These are phyloP conservation scores for Brassica incana DNA, from an alignment of 345 rosid species.

Conservation along the genomic window DNA sequence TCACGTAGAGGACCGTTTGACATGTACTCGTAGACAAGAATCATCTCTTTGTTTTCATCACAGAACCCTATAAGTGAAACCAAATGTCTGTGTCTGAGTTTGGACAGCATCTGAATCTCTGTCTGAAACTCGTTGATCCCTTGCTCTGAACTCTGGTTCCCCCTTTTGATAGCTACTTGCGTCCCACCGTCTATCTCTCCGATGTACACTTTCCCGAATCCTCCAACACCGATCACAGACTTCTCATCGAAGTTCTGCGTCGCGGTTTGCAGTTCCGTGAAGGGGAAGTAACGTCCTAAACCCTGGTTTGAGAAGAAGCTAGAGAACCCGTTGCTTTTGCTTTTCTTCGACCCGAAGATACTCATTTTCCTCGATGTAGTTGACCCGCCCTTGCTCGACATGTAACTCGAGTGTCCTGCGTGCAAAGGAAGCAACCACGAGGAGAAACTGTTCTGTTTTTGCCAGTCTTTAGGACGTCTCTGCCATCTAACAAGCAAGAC, in stretches of 20 bases:
- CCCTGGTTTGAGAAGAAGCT: constrained; percentile 59
- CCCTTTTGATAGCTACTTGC: constrained; percentile 68
- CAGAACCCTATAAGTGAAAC: constrained; percentile 82
- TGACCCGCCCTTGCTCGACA: constrained; percentile 59
- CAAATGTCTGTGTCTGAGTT: constrained; percentile 77
- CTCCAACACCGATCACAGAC: constrained; percentile 75
- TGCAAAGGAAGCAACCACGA: constrained; percentile 71
- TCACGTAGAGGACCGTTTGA: constrained; percentile 81
- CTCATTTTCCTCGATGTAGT: constrained; percentile 53
- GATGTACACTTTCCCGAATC: constrained; percentile 79
- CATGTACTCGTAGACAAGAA: constrained; percentile 88
- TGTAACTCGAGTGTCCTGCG: constrained; percentile 44
- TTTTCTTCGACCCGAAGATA: constrained; percentile 57
- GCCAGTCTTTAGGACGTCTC: constrained; percentile 61
- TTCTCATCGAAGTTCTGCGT: constrained; percentile 72
- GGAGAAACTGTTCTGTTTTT: constrained; percentile 63
- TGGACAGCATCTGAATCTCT: constrained; percentile 84
- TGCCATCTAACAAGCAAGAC: constrained; percentile 51
- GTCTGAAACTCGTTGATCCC: constrained; percentile 87
- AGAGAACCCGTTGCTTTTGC: constrained; percentile 54
- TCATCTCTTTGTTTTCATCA: constrained; percentile 77
- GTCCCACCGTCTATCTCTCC: constrained; percentile 69
- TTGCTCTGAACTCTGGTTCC: constrained; percentile 66
- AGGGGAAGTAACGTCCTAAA: constrained; percentile 60
- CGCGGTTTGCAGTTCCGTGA: constrained; percentile 62